Percentiles rank a stretch among this genome's conserved stretches.
Conservation (phyloP, 345 rosid genomes). For the Adansonia digitata region DNA sequence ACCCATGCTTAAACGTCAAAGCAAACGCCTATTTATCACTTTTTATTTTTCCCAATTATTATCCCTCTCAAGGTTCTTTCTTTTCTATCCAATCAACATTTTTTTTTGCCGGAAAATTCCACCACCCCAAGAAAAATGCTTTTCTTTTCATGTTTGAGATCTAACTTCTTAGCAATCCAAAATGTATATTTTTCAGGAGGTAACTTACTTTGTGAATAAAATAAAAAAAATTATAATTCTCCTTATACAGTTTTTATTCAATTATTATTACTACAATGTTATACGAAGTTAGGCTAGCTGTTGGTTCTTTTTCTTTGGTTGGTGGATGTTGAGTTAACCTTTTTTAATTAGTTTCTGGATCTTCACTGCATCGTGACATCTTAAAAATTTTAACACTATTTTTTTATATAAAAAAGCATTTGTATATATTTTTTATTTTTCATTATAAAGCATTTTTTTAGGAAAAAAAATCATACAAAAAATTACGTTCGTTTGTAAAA, state of each 20-base stretch:
- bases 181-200: neutral
- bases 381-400: neutral
- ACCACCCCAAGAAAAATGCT: neutral
- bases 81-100: neutral
- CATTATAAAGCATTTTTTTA: no score
- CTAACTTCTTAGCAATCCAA: neutral
- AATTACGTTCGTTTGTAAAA: no score
- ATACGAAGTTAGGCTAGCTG: neutral
- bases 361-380: neutral
- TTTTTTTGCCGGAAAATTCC: constrained; percentile 8
- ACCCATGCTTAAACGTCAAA: constrained; percentile 18
- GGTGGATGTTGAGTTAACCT: neutral
- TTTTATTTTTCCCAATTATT: constrained; percentile 18
- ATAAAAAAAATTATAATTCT: neutral
- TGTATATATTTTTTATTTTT: no score
- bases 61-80: neutral
- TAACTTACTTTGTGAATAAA: neutral
- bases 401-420: neutral
- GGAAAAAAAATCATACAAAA: neutral
- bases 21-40: constrained; percentile 21
- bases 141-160: neutral
- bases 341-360: neutral
- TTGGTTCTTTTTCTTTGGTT: neutral
- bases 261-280: neutral
- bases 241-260: no score